These are phyloP conservation scores for Diaporthe capsici DNA, from an alignment of 2,329 filamentous ascomycete species.

Conservation along the genomic window DNA sequence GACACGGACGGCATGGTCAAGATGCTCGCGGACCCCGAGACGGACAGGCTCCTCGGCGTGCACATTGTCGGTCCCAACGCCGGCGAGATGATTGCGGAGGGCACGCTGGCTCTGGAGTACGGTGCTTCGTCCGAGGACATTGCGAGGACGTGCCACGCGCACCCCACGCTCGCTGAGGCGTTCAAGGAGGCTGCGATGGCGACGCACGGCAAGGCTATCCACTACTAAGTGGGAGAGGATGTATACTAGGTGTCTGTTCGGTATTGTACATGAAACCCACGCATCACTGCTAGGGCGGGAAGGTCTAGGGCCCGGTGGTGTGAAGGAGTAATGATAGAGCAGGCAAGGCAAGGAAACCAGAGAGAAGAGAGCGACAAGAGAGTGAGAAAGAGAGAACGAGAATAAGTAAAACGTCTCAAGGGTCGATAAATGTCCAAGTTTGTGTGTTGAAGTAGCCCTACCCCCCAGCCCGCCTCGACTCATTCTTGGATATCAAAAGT, in stretches of 20 bases:
- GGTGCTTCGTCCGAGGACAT: constrained; percentile 96
- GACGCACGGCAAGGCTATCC: constrained; percentile 94
- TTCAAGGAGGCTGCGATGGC: constrained; percentile 99
- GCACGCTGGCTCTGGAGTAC: constrained; percentile 94
- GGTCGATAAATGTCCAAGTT: not conserved
- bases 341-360: not conserved
- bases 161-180: constrained; percentile 95
- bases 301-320: constrained; percentile 22
- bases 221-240: constrained; percentile 74
- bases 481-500: constrained; percentile 15
- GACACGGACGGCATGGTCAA: constrained; percentile 97
- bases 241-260: constrained; percentile 34
- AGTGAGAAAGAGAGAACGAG: not conserved
- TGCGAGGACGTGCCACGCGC: constrained; percentile 94
- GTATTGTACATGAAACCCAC: constrained; percentile 37
- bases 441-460: constrained; percentile 4
- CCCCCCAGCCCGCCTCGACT: not conserved
- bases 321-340: constrained; percentile 40
- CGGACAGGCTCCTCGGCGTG: constrained; percentile 92
- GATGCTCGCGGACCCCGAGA: constrained; percentile 96
- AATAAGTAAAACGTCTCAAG: constrained; percentile 25
- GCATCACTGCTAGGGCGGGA: constrained; percentile 29
- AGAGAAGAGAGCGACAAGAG: not conserved
- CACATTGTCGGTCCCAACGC: constrained; percentile 98
- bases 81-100: constrained; percentile 99